Percentiles rank a stretch among this genome's conserved stretches.
These are phyloP conservation scores for Erodium texanum DNA, from an alignment of 441 rosid genomes.

Conservation along the genomic window DNA sequence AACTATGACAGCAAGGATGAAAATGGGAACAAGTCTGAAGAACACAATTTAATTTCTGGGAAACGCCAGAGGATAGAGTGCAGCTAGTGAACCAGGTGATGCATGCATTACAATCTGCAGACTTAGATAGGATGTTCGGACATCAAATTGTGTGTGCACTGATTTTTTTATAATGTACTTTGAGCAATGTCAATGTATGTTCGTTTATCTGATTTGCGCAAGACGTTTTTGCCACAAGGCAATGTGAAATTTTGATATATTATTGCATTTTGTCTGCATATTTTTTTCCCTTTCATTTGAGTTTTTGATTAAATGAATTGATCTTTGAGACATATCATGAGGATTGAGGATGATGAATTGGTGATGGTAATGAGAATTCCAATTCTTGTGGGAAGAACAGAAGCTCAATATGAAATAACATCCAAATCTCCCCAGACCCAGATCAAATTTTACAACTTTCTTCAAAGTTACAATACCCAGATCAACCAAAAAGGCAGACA, in stretches of 20 bases:
- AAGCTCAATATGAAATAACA: not conserved
- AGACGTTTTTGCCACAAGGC: not conserved
- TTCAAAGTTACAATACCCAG: not conserved
- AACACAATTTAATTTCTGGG: too few relatives aligned
- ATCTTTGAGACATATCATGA: too few relatives aligned
- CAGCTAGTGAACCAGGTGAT: conserved; percentile 8
- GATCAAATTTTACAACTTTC: not conserved
- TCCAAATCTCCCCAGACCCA: not conserved
- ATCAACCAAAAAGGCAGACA: too few relatives aligned
- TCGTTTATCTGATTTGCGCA: too few relatives aligned
- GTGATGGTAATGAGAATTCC: too few relatives aligned
- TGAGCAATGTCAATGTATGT: not conserved
- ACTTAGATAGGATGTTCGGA: not conserved
- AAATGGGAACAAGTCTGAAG: not conserved
- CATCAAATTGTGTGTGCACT: not conserved
- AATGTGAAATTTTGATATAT: not conserved
- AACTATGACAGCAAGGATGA: conserved; percentile 20
- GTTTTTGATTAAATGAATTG: too few relatives aligned
- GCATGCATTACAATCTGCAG: not conserved
- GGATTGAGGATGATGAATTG: too few relatives aligned
- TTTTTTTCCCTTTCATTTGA: too few relatives aligned
- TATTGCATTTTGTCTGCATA: not conserved
- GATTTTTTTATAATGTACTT: not conserved
- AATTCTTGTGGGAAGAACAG: too few relatives aligned
- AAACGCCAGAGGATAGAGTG: conserved; percentile 29